Evolutionary conservation across 176 grass and related monocot species (phyloP).

Genomic region (Bothriochloa decipiens): DNA sequence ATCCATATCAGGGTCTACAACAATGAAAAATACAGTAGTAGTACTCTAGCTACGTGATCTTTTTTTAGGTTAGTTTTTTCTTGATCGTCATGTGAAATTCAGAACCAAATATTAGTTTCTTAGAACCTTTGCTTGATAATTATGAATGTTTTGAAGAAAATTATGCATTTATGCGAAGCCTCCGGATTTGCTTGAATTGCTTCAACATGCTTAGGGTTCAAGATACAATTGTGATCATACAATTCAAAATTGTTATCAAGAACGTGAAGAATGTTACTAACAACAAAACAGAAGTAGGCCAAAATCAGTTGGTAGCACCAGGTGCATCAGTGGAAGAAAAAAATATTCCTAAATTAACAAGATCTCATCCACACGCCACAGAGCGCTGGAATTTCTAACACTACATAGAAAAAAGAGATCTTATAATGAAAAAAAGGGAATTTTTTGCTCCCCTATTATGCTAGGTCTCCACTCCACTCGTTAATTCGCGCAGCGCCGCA

Average conservation of each 20-base stretch:
- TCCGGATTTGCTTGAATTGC: neutral
- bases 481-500: neutral
- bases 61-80: neutral
- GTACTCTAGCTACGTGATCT: neutral
- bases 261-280: neutral
- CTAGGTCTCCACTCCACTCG: neutral
- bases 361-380: neutral
- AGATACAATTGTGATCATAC: neutral
- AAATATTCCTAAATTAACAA: neutral
- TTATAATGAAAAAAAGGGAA: neutral
- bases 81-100: neutral
- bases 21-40: neutral
- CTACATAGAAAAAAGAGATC: neutral
- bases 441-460: too few relatives aligned
- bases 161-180: neutral
- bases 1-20: neutral
- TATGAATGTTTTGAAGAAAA: neutral
- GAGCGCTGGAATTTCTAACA: neutral
- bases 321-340: neutral
- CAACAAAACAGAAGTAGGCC: neutral
- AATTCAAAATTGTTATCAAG: neutral
- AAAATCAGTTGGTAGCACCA: neutral
- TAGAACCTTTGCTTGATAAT: neutral
- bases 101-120: slow-evolving; percentile 7
- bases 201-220: neutral